Conservation (phyloP, 768 basidiomycete species). For the Lentinula raphanica region DNA sequence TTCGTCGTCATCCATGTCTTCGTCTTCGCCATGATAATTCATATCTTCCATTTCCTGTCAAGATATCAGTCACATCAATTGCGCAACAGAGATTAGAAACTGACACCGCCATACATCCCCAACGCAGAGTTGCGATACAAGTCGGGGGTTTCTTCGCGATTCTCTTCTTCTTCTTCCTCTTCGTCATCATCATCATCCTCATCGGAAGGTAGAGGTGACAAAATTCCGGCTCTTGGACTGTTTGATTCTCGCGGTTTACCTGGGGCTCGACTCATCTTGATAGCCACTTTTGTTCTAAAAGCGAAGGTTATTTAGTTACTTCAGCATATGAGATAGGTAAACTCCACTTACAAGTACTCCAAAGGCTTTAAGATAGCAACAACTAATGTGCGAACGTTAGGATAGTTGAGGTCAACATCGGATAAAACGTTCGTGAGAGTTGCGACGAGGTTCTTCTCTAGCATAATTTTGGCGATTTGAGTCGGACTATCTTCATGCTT, state of each 20-base stretch:
- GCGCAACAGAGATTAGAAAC: conserved; percentile 24
- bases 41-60: conserved; percentile 81
- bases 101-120: conserved; percentile 90
- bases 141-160: conserved; percentile 82
- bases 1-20: conserved; percentile 79
- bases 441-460: conserved; percentile 94
- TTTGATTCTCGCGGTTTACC: conserved; percentile 61
- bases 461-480: conserved; percentile 94
- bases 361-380: conserved; percentile 83
- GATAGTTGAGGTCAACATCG: conserved; percentile 95
- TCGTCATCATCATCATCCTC: conserved; percentile 61
- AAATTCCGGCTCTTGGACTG: conserved; percentile 38
- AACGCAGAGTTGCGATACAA: conserved; percentile 94
- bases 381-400: conserved; percentile 82
- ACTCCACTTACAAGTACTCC: conserved; percentile 70
- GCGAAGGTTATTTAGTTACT: conserved; percentile 10
- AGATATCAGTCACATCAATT: conserved; percentile 8
- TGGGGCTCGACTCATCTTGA: conserved; percentile 88
- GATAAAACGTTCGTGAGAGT: conserved; percentile 82
- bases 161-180: conserved; percentile 49
- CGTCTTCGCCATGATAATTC: conserved; percentile 54
- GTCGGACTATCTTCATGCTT: conserved; percentile 75
- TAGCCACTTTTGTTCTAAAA: conserved; percentile 87
- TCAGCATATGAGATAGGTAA: neutral
- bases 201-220: conserved; percentile 44